phyloP scores from a whole-genome alignment of 1,284 basidiomycete species.

The Ustilago nuda region DNA sequence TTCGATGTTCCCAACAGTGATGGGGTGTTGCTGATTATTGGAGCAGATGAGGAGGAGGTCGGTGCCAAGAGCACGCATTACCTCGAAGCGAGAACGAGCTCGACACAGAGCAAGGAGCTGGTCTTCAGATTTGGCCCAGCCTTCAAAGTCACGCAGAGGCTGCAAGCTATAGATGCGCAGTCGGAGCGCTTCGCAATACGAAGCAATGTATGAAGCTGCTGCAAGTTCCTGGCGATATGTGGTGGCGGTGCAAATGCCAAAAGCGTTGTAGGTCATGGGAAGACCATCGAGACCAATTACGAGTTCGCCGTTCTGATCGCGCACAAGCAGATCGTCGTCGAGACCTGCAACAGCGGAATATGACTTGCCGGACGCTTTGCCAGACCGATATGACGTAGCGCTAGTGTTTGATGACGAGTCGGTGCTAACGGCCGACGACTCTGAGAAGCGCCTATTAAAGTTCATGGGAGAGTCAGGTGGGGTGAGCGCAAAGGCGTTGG shows the following conservation, averaged over 20 bases:
- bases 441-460: conserved; percentile 20
- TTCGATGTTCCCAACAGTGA: conserved; percentile 57
- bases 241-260: conserved; percentile 44
- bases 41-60: conserved; percentile 61
- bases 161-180: conserved; percentile 69
- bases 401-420: conserved; percentile 19
- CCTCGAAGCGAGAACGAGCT: conserved; percentile 48
- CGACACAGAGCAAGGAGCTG: conserved; percentile 37
- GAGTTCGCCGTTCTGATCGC: conserved; percentile 74
- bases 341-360: conserved; percentile 14
- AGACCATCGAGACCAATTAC: conserved; percentile 69
- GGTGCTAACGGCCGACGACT: conserved; percentile 13
- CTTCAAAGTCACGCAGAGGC: conserved; percentile 69
- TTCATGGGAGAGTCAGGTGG: conserved; percentile 53
- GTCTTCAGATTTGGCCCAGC: conserved; percentile 48
- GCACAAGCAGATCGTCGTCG: conserved; percentile 70
- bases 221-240: conserved; percentile 42
- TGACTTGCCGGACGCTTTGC: background rate
- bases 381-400: conserved; percentile 39
- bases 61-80: conserved; percentile 60
- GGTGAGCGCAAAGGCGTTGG: conserved; percentile 17
- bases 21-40: conserved; percentile 55
- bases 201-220: conserved; percentile 63
- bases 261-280: conserved; percentile 55
- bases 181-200: conserved; percentile 49